Percentiles rank a stretch among this genome's conserved stretches.
Evolutionary conservation across 345 rosid genomes (phyloP).

Genomic region (Acer saccharum): DNA sequence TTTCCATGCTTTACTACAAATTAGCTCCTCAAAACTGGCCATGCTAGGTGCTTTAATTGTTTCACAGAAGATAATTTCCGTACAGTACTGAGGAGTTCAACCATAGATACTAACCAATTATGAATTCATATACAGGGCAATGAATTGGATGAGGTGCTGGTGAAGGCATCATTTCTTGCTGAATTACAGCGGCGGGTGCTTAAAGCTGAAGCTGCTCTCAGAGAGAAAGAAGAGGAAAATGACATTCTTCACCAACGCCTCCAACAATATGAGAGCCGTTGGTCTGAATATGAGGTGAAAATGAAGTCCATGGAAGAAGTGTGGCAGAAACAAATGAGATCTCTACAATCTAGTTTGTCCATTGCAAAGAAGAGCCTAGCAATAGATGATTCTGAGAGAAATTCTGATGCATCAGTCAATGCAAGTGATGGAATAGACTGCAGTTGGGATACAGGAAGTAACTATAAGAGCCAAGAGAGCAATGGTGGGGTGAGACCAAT

Average conservation of each 20-base stretch:
- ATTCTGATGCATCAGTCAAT: slow-evolving; percentile 89
- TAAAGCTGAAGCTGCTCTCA: slow-evolving; percentile 80
- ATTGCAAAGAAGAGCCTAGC: slow-evolving; percentile 97
- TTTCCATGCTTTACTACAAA: neutral
- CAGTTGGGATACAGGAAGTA: slow-evolving; percentile 68
- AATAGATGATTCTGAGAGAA: slow-evolving; percentile 76
- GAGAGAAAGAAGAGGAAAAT: slow-evolving; percentile 95
- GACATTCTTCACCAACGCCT: slow-evolving; percentile 92
- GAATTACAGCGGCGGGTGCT: slow-evolving; percentile 92
- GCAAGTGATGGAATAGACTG: slow-evolving; percentile 67
- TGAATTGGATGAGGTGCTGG: slow-evolving; percentile 78
- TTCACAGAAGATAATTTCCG: neutral
- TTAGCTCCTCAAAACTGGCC: slow-evolving; percentile 1
- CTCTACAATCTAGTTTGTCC: slow-evolving; percentile 92
- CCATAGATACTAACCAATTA: slow-evolving; percentile 12
- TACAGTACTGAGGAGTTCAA: neutral
- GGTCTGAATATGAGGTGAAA: slow-evolving; percentile 94
- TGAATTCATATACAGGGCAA: slow-evolving; percentile 44
- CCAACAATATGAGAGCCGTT: slow-evolving; percentile 92
- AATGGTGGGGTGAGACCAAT: slow-evolving; percentile 71
- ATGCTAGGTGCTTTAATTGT: neutral
- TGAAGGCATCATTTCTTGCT: slow-evolving; percentile 87
- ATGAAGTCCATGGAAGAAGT: slow-evolving; percentile 99
- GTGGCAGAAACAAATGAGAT: slow-evolving; percentile 99
- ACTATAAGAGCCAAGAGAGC: slow-evolving; percentile 58